Evolutionary conservation across 805 yeast species (phyloP), one percentile per base, ranked within the genome.

Genomic region (Sugiyamaella marilandica): DNA sequence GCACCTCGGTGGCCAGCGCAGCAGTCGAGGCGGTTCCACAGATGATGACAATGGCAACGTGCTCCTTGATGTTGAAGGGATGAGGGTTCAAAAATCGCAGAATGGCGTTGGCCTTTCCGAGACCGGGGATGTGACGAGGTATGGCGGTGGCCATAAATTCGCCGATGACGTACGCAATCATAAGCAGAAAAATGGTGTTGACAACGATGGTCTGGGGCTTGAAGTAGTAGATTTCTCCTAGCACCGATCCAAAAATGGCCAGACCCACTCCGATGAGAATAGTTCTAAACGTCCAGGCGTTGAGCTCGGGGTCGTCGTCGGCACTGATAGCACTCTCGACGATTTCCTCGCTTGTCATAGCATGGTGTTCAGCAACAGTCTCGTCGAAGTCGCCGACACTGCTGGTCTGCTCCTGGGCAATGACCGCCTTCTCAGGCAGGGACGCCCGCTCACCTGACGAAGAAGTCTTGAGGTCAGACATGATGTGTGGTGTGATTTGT

Each of bases 41-140:
- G 59, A 62, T 70, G 61, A 70, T 69, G 29, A 74, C 61, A 7
- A 76, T 70, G 13, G 74, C 63, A 32, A 66, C 73, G 65, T 74
- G 77, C 60, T 75, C 80, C 59, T 75, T 75, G 53, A 63, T 62
- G 57, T 65, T 70, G 71, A 73, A 76, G 10, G 78, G 77, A 31
- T 75, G 76, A 2, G 78, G 79, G 55, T 73, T 74, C 26, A 65
- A 48, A 53, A 58, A 60, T 41, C 51, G 57, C 35, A 61, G 51
- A 10, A 48, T 36, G 14, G 51, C 50, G 44, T 57, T 53, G 24
- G 48, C 37, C 59, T 54, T 53, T 58, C 61, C 41, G 16, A 54
- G 55, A 32, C 46, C 29, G 8, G 54, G 36, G 24, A 41, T 14
- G 45, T 51, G 52, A 29, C 63, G 56, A 43, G 70, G 70, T 48